phyloP scores from a whole-genome alignment of 306 rosid genomes.

The Cucumis melo region DNA sequence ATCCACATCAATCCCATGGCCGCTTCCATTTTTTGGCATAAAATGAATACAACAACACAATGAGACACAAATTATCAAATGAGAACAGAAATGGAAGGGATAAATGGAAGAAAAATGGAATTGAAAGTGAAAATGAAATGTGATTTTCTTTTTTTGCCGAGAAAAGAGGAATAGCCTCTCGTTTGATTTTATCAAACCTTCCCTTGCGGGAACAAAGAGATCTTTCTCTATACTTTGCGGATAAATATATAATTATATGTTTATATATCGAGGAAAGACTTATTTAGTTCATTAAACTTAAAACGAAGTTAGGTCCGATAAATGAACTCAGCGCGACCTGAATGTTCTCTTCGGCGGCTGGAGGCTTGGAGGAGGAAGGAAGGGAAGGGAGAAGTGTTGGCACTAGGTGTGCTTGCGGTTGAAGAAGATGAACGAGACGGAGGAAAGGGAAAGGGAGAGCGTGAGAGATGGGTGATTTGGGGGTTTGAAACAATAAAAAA shows the following conservation, averaged over 20 bases:
- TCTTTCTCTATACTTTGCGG: background rate
- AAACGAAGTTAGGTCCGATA: no score
- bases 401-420: no score
- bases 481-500: no score
- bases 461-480: no score
- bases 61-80: background rate
- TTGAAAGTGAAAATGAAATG: background rate
- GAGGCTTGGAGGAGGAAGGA: no score
- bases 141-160: background rate
- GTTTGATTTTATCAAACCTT: slow-evolving; percentile 43
- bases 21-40: slow-evolving; percentile 51
- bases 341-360: no score
- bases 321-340: no score
- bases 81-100: background rate
- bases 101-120: background rate
- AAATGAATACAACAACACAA: background rate
- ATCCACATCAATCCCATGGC: slow-evolving; percentile 93
- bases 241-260: background rate
- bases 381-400: no score
- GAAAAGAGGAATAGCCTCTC: background rate
- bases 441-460: no score
- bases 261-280: no score
- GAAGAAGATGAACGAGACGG: no score
- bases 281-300: no score
- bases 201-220: slow-evolving; percentile 40